Conservation (phyloP, 108 stramenopile genomes). For the Cyclostephanos invisitatus region DNA sequence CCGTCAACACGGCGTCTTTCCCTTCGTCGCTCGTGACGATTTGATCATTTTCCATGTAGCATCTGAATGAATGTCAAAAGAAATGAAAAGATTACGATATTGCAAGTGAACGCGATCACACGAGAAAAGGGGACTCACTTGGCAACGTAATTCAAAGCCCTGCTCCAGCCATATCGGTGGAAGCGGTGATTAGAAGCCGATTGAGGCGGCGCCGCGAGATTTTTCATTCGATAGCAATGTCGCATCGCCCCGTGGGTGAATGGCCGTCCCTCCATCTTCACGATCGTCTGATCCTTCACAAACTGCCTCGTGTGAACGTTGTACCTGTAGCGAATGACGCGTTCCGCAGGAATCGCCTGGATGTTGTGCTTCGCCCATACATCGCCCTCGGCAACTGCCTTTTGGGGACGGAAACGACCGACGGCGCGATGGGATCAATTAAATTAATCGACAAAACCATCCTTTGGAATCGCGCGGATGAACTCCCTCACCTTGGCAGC, state of each 20-base stretch:
- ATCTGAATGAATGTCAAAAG: not conserved
- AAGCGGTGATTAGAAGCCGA: constrained; percentile 72
- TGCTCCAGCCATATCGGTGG: constrained; percentile 76
- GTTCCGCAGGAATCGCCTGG: constrained; percentile 66
- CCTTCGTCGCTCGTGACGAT: constrained; percentile 62
- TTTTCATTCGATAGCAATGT: constrained; percentile 82
- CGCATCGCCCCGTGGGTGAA: constrained; percentile 87
- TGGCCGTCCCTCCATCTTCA: constrained; percentile 65
- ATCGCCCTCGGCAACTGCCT: constrained; percentile 63
- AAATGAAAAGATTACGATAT: not conserved
- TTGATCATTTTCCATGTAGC: constrained; percentile 39
- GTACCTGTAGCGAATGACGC: constrained; percentile 73
- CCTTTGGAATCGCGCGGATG: too few species aligned
- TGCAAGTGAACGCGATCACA: not conserved
- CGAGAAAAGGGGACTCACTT: constrained; percentile 53
- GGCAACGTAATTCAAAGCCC: constrained; percentile 74
- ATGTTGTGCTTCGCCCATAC: constrained; percentile 73
- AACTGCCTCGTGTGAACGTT: constrained; percentile 61
- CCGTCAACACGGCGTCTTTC: constrained; percentile 64
- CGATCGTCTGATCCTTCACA: constrained; percentile 64
- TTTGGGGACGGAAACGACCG: not conserved
- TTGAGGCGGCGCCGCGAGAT: constrained; percentile 66
- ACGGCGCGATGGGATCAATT: not conserved
- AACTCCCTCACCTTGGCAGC: not conserved
- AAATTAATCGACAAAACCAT: not conserved